Percentiles rank a stretch among this genome's conserved stretches.
Conservation (phyloP, 176 grass and related monocot species). For the Tillandsia leiboldiana region DNA sequence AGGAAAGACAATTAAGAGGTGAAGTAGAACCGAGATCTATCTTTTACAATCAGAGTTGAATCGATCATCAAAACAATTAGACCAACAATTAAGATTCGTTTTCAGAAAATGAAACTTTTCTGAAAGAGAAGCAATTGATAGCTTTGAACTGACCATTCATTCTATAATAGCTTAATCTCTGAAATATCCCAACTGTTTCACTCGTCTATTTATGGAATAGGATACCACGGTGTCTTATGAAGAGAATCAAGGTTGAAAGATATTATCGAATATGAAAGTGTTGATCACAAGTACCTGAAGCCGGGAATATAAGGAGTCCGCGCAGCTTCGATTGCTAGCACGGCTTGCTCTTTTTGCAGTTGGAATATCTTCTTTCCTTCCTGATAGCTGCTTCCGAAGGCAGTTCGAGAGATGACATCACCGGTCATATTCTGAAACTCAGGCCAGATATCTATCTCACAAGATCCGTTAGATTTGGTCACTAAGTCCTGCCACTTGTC, state of each 20-base stretch:
- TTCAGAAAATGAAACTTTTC: neutral
- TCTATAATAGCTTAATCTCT: neutral
- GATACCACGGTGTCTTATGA: too few species aligned
- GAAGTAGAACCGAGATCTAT: neutral
- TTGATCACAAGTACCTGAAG: slow-evolving; percentile 26
- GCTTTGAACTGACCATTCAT: neutral
- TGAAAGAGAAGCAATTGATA: neutral
- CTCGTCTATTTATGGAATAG: too few species aligned
- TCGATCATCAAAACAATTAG: too few species aligned
- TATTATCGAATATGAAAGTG: too few species aligned
- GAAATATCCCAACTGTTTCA: too few species aligned
- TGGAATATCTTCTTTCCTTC: slow-evolving; percentile 64
- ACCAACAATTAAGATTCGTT: neutral
- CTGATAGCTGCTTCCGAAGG: slow-evolving; percentile 60
- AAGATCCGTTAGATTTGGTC: slow-evolving; percentile 7
- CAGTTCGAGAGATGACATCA: slow-evolving; percentile 64
- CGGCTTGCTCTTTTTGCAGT: slow-evolving; percentile 51
- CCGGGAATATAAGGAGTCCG: slow-evolving; percentile 43
- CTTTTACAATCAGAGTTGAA: neutral
- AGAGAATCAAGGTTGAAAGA: too few species aligned
- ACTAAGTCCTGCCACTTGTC: slow-evolving; percentile 32
- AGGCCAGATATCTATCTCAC: slow-evolving; percentile 47
- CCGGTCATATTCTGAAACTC: slow-evolving; percentile 58
- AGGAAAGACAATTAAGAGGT: neutral
- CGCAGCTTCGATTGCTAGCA: slow-evolving; percentile 18